Base-by-base conservation (phyloP, 495 filamentous ascomycete species). In the Xylaria venustula region DNA sequence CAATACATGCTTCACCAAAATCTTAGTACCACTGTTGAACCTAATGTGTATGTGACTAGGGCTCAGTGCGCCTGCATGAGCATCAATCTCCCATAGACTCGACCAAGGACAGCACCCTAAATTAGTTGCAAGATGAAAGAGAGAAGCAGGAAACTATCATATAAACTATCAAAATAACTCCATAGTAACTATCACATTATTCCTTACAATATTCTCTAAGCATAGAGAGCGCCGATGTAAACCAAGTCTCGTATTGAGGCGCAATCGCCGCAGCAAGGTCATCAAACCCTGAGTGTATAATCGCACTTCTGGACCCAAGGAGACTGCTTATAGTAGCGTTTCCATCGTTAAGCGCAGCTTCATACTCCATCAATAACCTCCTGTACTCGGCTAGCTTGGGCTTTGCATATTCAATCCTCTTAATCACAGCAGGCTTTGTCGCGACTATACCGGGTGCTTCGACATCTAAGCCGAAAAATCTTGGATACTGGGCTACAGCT, bases 401-500 rank as follows among this genome's bases (percentile, higher is more conserved):
- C 36, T n/a, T 41, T 14, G 6, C 25, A 3, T 4, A 14, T 11
- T 25, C 34, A 14, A 54, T 28, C 7, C 51, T 23, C 8, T 54
- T 14, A 0, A 54, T 9, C 8, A 34, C 51, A 19, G 12, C 1
- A 1, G 34, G 34, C 8, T 41, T 54, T 8, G 34, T 54, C 5
- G 7, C 2, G 9, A 54, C 15, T 8, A 25, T 9, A 1, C 20
- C 34, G 4, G 51, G 51, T 26, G 51, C 11, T 17, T 54, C 51
- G 32, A 9, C 1, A 2, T 40, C 51, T 19, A 54, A 25, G 12
- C 34, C 19, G 12, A 9, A 23, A 7, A 54, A 26, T n/a, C 2
- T 12, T 2, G 60, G 63, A 34, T 40, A 58, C 44, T 63, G 63
- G 7, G 62, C 61, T 0, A 44, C 54, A 3, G 42, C 44, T 22